Evolutionary conservation across 345 rosid species (phyloP).

Genomic region (Eutrema japonicum): DNA sequence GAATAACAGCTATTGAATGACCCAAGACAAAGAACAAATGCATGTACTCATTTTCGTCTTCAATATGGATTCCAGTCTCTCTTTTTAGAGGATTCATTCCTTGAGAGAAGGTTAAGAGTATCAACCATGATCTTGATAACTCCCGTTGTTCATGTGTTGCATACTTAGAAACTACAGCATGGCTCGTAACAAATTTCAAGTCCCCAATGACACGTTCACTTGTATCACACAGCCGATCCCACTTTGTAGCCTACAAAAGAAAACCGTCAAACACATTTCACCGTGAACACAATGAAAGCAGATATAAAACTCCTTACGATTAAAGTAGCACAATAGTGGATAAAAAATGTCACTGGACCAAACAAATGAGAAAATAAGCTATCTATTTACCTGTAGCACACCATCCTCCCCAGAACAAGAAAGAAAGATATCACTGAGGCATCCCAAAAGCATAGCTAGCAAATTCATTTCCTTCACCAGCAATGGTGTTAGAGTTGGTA

Average conservation of each 20-base stretch:
- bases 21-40: slow-evolving; percentile 66
- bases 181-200: slow-evolving; percentile 85
- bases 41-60: slow-evolving; percentile 69
- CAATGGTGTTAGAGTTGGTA: slow-evolving; percentile 86
- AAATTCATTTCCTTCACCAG: slow-evolving; percentile 87
- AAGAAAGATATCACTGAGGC: slow-evolving; percentile 69
- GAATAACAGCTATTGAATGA: slow-evolving; percentile 64
- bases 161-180: slow-evolving; percentile 67
- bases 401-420: slow-evolving; percentile 80
- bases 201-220: slow-evolving; percentile 76
- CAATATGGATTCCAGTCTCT: slow-evolving; percentile 77
- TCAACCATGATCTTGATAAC: slow-evolving; percentile 75
- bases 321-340: slow-evolving; percentile 12
- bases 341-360: slow-evolving; percentile 14
- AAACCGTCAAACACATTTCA: slow-evolving; percentile 30
- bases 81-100: slow-evolving; percentile 86
- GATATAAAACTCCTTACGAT: slow-evolving; percentile 18
- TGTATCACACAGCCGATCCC: slow-evolving; percentile 65
- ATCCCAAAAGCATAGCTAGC: slow-evolving; percentile 67
- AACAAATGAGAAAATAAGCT: slow-evolving; percentile 24
- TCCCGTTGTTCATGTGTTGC: slow-evolving; percentile 62
- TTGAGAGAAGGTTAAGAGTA: slow-evolving; percentile 77
- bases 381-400: slow-evolving; percentile 61
- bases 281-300: slow-evolving; percentile 21
- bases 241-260: slow-evolving; percentile 63